These are phyloP conservation scores for Penicillium canariense DNA, from an alignment of 495 filamentous ascomycete genomes.

Conservation along the genomic window DNA sequence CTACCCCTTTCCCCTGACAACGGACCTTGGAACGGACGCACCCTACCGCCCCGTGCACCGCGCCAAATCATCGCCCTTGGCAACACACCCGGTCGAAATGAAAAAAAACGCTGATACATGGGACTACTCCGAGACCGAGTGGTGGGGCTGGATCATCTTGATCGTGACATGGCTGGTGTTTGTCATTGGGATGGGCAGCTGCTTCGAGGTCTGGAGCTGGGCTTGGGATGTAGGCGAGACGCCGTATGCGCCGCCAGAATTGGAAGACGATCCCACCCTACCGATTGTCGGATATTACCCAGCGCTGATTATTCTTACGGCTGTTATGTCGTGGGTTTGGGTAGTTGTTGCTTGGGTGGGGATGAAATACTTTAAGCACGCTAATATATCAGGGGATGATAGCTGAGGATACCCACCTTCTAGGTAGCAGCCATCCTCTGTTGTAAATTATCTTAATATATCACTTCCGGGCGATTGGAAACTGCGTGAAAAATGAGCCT, in stretches of 20 bases:
- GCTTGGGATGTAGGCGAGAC: slow-evolving; percentile 99
- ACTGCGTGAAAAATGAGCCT: not conserved
- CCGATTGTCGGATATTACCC: slow-evolving; percentile 98
- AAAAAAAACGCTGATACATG: slow-evolving; percentile 51
- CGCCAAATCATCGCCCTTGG: slow-evolving; percentile 60
- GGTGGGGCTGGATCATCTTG: slow-evolving; percentile 95
- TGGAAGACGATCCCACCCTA: slow-evolving; percentile 88
- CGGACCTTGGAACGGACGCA: slow-evolving; percentile 35
- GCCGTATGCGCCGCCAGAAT: slow-evolving; percentile 86
- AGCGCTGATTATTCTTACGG: slow-evolving; percentile 84
- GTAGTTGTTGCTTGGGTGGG: slow-evolving; percentile 95
- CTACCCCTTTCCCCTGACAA: slow-evolving; percentile 56
- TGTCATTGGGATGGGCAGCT: slow-evolving; percentile 91
- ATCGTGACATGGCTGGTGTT: slow-evolving; percentile 91
- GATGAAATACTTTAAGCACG: slow-evolving; percentile 99
- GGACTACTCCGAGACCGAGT: slow-evolving; percentile 91
- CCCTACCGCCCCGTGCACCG: slow-evolving; percentile 43
- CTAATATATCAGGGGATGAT: slow-evolving; percentile 70
- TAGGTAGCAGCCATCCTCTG: not conserved
- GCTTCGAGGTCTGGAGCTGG: slow-evolving; percentile 98
- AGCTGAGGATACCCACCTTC: slow-evolving; percentile 27
- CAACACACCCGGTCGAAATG: slow-evolving; percentile 41
- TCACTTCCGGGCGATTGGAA: not conserved
- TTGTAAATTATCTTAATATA: not conserved
- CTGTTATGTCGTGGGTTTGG: slow-evolving; percentile 99